Conservation (phyloP, 371 early-diverging fungal species). For the Mortierella sp. region DNA sequence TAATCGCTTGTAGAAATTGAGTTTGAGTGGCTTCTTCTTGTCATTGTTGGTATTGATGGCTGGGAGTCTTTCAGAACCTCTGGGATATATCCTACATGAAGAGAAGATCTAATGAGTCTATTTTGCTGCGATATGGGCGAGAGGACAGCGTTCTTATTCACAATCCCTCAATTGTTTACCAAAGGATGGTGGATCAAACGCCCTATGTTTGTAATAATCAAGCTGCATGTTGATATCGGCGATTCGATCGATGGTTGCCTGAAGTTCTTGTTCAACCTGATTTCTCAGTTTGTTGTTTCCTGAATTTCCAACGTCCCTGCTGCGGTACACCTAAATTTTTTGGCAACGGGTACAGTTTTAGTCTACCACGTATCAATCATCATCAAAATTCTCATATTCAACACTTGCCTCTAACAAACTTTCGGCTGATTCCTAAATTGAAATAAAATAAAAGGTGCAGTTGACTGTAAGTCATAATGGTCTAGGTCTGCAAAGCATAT, state of each 20-base stretch:
- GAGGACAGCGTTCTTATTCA: background rate
- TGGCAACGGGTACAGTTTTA: background rate
- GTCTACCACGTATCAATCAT: background rate
- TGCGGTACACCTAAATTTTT: slow-evolving; percentile 39
- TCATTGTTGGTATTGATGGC: slow-evolving; percentile 23
- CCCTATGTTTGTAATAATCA: slow-evolving; percentile 53
- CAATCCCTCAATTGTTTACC: slow-evolving; percentile 14
- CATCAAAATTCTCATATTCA: background rate
- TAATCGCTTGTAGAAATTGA: slow-evolving; percentile 54
- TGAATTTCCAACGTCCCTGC: slow-evolving; percentile 36
- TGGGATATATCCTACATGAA: slow-evolving; percentile 30
- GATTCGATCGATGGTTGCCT: slow-evolving; percentile 39
- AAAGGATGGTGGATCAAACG: slow-evolving; percentile 52
- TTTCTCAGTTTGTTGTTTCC: slow-evolving; percentile 51
- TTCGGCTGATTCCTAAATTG: slow-evolving; percentile 42
- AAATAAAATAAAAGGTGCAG: too few relatives aligned
- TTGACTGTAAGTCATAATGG: too few relatives aligned
- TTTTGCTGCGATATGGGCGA: background rate
- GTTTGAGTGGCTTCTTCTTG: slow-evolving; percentile 52
- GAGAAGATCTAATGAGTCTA: background rate
- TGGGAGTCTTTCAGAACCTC: slow-evolving; percentile 43
- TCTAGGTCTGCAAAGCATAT: too few relatives aligned
- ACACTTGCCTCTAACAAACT: slow-evolving; percentile 41
- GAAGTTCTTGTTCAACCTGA: slow-evolving; percentile 39
- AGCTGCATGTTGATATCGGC: slow-evolving; percentile 41